Evolutionary conservation across 352 stramenopile species (phyloP), one percentile per base, ranked within the genome.

Genomic region (Blastocystis sp.): DNA sequence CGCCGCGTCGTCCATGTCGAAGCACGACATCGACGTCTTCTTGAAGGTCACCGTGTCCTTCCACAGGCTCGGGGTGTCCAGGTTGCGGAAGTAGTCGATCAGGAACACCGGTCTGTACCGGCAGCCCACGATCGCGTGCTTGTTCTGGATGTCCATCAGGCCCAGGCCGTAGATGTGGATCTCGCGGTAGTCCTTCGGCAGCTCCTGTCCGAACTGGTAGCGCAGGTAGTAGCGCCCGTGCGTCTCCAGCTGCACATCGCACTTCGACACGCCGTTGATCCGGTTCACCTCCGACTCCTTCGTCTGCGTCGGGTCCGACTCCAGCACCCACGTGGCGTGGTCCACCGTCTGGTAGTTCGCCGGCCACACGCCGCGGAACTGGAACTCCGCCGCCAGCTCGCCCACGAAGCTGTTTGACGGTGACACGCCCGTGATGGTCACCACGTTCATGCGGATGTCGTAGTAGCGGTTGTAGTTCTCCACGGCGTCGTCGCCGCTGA

Each of bases 151-250:
- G 1, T 21, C 57, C 28, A 59, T 34, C 3, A 84, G 45, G 34
- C 66, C 74, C 52, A 84, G 74, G 59, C 52, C 60, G 34, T 84
- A 69, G 28, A 84, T 68, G 57, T 17, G 45, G n/a, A 84, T 84
- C 10, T 42, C 48, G 66, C n/a, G 78, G 66, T 88, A 88, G 19
- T 14, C 24, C 68, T 62, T 78, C 0, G 61, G 38, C 6, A 66
- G 9, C 68, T 88, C 78, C 19, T 88, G 24, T 21, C 78, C 78
- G 34, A 88, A 88, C 17, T 40, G 64, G 28, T 88, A 88, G 6
- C 19, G 42, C 68, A 88, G 0, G 14, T 64, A 78, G 68, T 78
- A 88, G 34, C 52, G 59, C 24, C 78, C 78, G 24, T 79, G 17
- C 38, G 28, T 62, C 14, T 63, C 40, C 21, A 88, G 66, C 68